Percentiles rank a stretch among this genome's conserved stretches.
Evolutionary conservation across 768 basidiomycete species (phyloP).

Genomic region (Tylopilus sp.): DNA sequence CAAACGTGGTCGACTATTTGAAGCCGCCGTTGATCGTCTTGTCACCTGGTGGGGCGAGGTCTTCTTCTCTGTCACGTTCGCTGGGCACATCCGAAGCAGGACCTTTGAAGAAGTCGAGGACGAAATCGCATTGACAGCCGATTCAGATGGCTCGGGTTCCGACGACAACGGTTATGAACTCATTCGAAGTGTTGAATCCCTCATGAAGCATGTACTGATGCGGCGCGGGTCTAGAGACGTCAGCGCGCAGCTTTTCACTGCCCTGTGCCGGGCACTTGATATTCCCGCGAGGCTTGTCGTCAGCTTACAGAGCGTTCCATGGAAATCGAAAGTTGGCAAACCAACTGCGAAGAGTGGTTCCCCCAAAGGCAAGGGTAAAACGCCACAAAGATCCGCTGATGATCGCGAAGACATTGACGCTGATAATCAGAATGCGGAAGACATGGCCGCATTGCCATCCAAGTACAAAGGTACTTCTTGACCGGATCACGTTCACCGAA

Average conservation of each 20-base stretch:
- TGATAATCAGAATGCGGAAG: slow-evolving; percentile 38
- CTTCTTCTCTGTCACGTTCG: slow-evolving; percentile 61
- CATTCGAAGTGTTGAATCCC: slow-evolving; percentile 74
- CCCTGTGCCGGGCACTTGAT: slow-evolving; percentile 79
- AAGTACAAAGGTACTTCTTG: slow-evolving; percentile 35
- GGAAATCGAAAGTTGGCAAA: slow-evolving; percentile 69
- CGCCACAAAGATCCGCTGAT: slow-evolving; percentile 18
- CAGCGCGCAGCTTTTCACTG: slow-evolving; percentile 88
- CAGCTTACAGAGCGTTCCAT: slow-evolving; percentile 89
- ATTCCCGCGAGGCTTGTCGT: slow-evolving; percentile 86
- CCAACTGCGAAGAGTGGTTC: slow-evolving; percentile 38
- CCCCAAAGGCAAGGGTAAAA: slow-evolving; percentile 38
- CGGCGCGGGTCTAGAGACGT: slow-evolving; percentile 78
- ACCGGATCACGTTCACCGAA: slow-evolving; percentile 2
- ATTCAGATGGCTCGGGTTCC: slow-evolving; percentile 37
- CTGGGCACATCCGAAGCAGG: slow-evolving; percentile 69
- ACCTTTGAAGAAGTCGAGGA: slow-evolving; percentile 73
- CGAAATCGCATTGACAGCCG: slow-evolving; percentile 28
- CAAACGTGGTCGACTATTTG: slow-evolving; percentile 85
- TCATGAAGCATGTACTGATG: slow-evolving; percentile 92
- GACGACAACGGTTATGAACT: slow-evolving; percentile 55
- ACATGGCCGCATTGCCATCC: slow-evolving; percentile 30
- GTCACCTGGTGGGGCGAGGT: slow-evolving; percentile 79
- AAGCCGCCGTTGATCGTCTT: slow-evolving; percentile 70
- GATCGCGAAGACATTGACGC: slow-evolving; percentile 25